These are phyloP conservation scores for Psophocarpus tetragonolobus DNA, from an alignment of 306 rosid species.

Conservation along the genomic window DNA sequence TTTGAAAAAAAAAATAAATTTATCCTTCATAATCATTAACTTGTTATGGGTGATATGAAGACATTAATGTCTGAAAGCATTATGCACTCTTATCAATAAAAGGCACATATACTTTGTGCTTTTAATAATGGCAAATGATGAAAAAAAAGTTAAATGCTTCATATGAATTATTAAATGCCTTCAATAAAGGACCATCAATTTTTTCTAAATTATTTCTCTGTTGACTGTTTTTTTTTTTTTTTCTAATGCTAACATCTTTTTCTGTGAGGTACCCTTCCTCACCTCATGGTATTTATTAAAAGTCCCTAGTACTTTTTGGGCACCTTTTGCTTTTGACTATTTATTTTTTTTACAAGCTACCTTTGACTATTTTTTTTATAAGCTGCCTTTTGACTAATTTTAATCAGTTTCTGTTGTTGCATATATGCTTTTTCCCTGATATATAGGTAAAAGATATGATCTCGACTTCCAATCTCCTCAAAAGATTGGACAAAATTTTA, in stretches of 20 bases:
- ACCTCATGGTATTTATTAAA: slow-evolving; percentile 21
- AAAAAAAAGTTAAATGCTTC: too few species aligned
- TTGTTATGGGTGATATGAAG: too few species aligned
- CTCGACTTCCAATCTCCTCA: slow-evolving; percentile 73
- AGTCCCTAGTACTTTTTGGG: slow-evolving; percentile 2
- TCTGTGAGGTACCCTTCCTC: neutral
- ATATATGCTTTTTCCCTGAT: slow-evolving; percentile 25
- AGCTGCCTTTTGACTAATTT: neutral
- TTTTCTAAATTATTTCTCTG: slow-evolving; percentile 6
- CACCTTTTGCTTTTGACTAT: slow-evolving; percentile 2
- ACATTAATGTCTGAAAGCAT: too few species aligned
- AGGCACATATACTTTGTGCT: too few species aligned
- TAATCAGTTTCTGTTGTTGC: slow-evolving; percentile 13
- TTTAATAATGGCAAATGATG: too few species aligned
- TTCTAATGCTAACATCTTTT: neutral
- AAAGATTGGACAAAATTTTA: slow-evolving; percentile 80
- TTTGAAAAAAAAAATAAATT: too few species aligned
- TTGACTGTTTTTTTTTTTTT: neutral
- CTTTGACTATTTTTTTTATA: too few species aligned
- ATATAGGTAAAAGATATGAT: slow-evolving; percentile 86
- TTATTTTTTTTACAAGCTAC: too few species aligned
- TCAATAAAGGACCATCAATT: too few species aligned
- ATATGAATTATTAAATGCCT: too few species aligned
- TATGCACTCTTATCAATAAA: too few species aligned
- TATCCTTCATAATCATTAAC: too few species aligned